Evolutionary conservation across 2,329 filamentous ascomycete genomes (phyloP).

Genomic region (Fusarium lateritium): DNA sequence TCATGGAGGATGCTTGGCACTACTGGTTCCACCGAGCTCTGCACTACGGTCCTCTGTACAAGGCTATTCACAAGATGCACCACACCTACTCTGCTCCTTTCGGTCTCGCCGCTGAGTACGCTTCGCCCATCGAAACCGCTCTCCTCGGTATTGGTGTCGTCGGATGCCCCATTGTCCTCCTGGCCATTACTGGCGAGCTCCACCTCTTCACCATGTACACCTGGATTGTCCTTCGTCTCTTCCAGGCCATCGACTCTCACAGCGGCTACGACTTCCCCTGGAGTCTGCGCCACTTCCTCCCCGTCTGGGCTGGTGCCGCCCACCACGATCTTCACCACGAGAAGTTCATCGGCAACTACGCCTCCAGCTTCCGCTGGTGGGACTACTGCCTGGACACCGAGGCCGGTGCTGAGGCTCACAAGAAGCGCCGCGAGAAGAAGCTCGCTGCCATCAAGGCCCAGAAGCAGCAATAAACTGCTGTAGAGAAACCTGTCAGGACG

Average conservation of each 20-base stretch:
- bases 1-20: conserved; percentile 97
- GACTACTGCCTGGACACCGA: conserved; percentile 95
- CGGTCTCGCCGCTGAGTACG: conserved; percentile 96
- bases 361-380: conserved; percentile 99
- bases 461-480: conserved; percentile 72
- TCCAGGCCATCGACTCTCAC: conserved; percentile 98
- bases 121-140: conserved; percentile 97
- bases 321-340: conserved; percentile 99
- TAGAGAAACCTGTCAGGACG: conserved; percentile 13
- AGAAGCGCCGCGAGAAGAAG: conserved; percentile 86
- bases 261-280: conserved; percentile 99
- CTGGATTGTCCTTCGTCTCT: conserved; percentile 93
- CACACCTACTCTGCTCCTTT: conserved; percentile 99
- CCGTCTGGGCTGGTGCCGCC: conserved; percentile 97
- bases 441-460: conserved; percentile 74
- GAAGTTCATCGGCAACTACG: conserved; percentile 98
- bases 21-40: conserved; percentile 96
- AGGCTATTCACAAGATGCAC: conserved; percentile 97
- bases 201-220: conserved; percentile 98
- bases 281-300: conserved; percentile 94
- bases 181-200: conserved; percentile 84
- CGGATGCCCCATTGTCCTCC: conserved; percentile 86
- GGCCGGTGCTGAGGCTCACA: conserved; percentile 87
- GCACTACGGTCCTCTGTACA: conserved; percentile 97
- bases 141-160: conserved; percentile 91